phyloP scores from a whole-genome alignment of 371 early-diverging fungal species.

The Zychaea mexicana region DNA sequence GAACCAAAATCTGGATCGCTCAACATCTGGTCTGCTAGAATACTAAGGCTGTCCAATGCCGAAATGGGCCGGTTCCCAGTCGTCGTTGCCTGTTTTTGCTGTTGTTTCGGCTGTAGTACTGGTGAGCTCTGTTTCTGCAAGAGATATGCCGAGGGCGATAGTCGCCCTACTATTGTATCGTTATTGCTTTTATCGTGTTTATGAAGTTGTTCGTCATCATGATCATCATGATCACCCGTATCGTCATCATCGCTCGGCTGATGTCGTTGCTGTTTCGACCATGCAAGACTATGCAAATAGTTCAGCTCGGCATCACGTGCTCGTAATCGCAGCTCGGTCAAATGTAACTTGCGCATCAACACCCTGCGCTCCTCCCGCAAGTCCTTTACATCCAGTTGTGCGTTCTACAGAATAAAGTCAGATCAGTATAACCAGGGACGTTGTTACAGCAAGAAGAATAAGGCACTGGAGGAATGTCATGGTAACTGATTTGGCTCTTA shows the following conservation, averaged over 20 bases:
- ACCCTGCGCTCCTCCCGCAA: conserved; percentile 27
- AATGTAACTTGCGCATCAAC: conserved; percentile 30
- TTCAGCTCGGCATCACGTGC: conserved; percentile 45
- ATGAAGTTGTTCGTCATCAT: neutral
- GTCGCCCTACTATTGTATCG: too few species aligned
- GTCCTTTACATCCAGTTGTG: conserved; percentile 17
- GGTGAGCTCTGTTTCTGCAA: conserved; percentile 1
- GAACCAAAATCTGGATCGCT: conserved; percentile 23
- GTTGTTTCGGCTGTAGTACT: neutral
- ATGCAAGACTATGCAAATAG: conserved; percentile 29
- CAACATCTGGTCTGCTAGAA: conserved; percentile 29
- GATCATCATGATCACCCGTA: neutral
- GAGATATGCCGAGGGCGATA: conserved; percentile 13
- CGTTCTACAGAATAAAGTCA: conserved; percentile 7
- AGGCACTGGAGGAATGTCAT: too few species aligned
- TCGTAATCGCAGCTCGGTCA: conserved; percentile 35
- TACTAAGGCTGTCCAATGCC: conserved; percentile 3
- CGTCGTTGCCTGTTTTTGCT: neutral
- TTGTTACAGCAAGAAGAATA: too few species aligned
- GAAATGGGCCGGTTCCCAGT: neutral
- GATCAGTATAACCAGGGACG: neutral
- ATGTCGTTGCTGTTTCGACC: conserved; percentile 3
- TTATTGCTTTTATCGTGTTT: too few species aligned
- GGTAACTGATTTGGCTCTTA: too few species aligned
- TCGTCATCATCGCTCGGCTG: neutral